Evolutionary conservation across 768 basidiomycete genomes (phyloP).

Genomic region (Pholiota conissans): DNA sequence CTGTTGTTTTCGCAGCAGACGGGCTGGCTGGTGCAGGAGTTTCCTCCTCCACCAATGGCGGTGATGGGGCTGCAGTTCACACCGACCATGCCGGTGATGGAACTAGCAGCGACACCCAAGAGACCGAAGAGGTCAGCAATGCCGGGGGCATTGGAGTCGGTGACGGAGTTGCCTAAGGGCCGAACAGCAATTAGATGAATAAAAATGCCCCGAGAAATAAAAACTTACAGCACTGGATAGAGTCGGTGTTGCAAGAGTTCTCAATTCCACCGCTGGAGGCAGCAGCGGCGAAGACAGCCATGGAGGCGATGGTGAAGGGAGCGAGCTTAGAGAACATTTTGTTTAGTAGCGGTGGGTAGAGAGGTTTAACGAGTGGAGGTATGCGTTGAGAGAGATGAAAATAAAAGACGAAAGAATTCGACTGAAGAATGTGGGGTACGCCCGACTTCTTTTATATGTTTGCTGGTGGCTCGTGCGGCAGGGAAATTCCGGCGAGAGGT

Average conservation of each 20-base stretch:
- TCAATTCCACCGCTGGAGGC: background rate
- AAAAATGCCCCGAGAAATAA: background rate
- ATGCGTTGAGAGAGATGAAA: slow-evolving; percentile 1
- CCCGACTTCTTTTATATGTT: background rate
- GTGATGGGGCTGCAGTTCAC: background rate
- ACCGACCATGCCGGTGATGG: background rate
- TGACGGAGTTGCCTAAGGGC: background rate
- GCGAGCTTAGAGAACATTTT: slow-evolving; percentile 24
- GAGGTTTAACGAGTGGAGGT: slow-evolving; percentile 6
- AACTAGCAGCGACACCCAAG: background rate
- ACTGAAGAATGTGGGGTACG: slow-evolving; percentile 3
- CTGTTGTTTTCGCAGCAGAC: background rate
- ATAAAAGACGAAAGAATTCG: slow-evolving; percentile 17
- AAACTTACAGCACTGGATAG: background rate
- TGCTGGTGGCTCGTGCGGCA: background rate
- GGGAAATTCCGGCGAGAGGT: background rate
- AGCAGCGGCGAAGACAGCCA: background rate
- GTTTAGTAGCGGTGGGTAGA: slow-evolving; percentile 8
- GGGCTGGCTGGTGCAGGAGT: background rate
- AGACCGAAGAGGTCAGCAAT: background rate
- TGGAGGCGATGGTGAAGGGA: background rate
- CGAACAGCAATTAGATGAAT: background rate
- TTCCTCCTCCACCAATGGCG: background rate
- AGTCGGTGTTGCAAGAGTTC: background rate
- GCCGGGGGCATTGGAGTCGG: background rate